Evolutionary conservation across 2,329 filamentous ascomycete genomes (phyloP), one percentile per base, ranked within the genome.

Genomic region (Cryphonectria naterciae): DNA sequence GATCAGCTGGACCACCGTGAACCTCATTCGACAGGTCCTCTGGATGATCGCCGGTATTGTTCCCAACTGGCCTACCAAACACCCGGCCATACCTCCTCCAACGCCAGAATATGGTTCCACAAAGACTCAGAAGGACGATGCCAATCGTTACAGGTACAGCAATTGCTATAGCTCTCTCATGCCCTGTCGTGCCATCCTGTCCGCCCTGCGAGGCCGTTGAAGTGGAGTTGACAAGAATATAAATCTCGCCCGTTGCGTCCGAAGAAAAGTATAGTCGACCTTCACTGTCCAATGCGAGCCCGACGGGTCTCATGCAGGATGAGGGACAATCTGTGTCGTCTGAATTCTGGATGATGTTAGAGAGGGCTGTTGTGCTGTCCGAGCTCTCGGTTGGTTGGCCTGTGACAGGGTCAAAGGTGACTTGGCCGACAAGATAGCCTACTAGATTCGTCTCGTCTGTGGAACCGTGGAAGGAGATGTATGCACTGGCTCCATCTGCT

Each of bases 241-340:
- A 92, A 46, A 92, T 85, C 81, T 92, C 90, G 4, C 89, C 90
- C 0, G 89, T 90, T 19, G 83, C 77, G 77, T 92, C 90, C 2
- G 85, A 87, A 64, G 83, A 86, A 81, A 91, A 85, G 80, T 87
- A 92, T 19, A 92, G 79, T 4, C 89, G 80, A n/a, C 82, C 74
- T 11, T 74, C 73, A 76, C 87, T 85, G 28, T 62, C 60, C 73
- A 82, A 81, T 0, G 84, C 85, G 3, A 92, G 79, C 0, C 88
- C 87, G 1, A 88, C 88, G 32, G 90, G 89, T 1, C 89, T 83
- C 80, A 92, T 89, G 79, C 89, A 92, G 5, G 78, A 76, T 64
- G 81, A 79, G 0, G 89, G 89, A 73, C 90, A 92, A 3, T 78
- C 77, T 22, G 79, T 79, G n/a, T 84, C 78, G 74, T 90, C 83